Evolutionary conservation across 371 early-diverging fungal species (phyloP), one percentile per base, ranked within the genome.

Genomic region (Mucor ambiguus): DNA sequence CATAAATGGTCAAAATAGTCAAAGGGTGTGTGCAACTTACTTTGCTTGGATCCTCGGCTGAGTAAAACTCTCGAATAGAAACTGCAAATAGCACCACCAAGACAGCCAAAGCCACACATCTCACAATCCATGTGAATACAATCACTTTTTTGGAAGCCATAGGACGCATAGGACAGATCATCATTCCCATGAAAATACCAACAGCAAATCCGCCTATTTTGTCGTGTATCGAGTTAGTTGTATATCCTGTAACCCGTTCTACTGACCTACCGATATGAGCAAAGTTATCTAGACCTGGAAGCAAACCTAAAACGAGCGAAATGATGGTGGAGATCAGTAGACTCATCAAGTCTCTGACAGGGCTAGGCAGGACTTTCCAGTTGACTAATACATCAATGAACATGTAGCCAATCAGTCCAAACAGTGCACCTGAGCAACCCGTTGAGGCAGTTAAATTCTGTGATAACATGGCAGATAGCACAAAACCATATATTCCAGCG

Each of bases 391-490:
- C 81, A 66, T 96, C 95, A 43, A 95, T 77, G 32, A 95, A 76
- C 60, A 93, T 83, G 60, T 89, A 89, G 6, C 92, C 94, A 61
- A 94, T 84, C 58, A 96, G 69, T 20, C 86, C 96, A 84, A 92
- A 95, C 20, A 95, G 72, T 2, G 93, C 86, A 22, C 96, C 95
- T 6, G 93, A 93, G 43, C 90, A 88, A 1, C 96, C 96, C 67
- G 94, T 90, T 0, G 90, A 89, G 5, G 88, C 87, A 78, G 70
- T 46, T 14, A 67, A 28, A 16, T 80, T 63, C 2, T 82, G 84
- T 0, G 84, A 79, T 63, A 91, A 84, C 69, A 85, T 87, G 20
- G 89, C 93, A 10, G 92, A 93, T 69, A 95, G 89, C 9, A 94
- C 71, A 77, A 94, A 93, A 5, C 95, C 95, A 22, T 84, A 90